Conservation (phyloP, 352 stramenopile genomes). For the Phytophthora chlamydospora region DNA sequence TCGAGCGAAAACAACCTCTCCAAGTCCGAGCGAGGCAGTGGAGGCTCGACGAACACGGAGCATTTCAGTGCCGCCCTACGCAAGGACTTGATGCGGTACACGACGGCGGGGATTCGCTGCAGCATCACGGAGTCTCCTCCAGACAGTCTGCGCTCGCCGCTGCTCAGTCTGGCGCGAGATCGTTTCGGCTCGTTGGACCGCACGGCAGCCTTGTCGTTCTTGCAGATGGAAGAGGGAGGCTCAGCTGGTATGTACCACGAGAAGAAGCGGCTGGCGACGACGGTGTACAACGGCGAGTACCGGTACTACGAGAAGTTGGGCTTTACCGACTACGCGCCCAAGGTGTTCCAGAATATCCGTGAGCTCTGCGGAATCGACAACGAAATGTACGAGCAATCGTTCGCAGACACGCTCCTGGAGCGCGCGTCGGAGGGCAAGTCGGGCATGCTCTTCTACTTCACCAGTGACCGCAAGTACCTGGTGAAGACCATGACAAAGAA, state of each 20-base stretch:
- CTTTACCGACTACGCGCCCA: slow-evolving; percentile 87
- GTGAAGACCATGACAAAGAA: slow-evolving; percentile 92
- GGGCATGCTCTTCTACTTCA: slow-evolving; percentile 91
- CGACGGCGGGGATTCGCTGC: slow-evolving; percentile 80
- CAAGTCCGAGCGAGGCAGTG: slow-evolving; percentile 53
- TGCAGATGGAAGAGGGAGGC: slow-evolving; percentile 68
- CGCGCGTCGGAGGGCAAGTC: slow-evolving; percentile 86
- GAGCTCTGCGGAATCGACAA: slow-evolving; percentile 80
- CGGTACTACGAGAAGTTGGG: slow-evolving; percentile 88
- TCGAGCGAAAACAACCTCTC: slow-evolving; percentile 74
- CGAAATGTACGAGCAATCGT: slow-evolving; percentile 82
- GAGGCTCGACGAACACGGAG: slow-evolving; percentile 55
- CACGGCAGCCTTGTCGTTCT: slow-evolving; percentile 51
- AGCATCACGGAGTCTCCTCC: slow-evolving; percentile 68
- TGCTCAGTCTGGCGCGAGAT: slow-evolving; percentile 44
- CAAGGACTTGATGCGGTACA: slow-evolving; percentile 89
- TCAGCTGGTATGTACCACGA: slow-evolving; percentile 73
- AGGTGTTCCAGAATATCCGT: slow-evolving; percentile 87
- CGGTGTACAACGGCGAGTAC: slow-evolving; percentile 83
- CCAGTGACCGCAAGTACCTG: slow-evolving; percentile 82
- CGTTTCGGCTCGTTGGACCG: slow-evolving; percentile 50
- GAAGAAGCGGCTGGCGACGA: slow-evolving; percentile 84
- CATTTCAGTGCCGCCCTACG: slow-evolving; percentile 81
- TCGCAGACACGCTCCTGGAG: slow-evolving; percentile 83
- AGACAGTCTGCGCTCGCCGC: slow-evolving; percentile 51